A percentile compares a stretch with the other conserved stretches of the same genome.
Evolutionary conservation across 2,329 filamentous ascomycete genomes (phyloP).

Genomic region (Thelonectria olida): DNA sequence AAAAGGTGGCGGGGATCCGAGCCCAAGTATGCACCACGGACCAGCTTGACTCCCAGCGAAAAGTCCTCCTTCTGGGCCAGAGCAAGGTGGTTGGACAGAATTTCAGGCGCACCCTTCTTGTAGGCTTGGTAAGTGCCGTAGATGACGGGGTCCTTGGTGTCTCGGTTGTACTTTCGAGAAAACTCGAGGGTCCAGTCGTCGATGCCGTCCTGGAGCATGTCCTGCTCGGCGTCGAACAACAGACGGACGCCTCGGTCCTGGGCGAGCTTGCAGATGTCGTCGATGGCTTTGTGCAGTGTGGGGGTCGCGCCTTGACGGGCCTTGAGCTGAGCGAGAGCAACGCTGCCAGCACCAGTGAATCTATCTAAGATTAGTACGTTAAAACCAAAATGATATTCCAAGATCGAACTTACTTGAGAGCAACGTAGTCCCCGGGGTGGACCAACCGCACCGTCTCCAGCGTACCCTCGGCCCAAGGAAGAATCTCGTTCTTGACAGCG

Average conservation of each 20-base stretch:
- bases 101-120: constrained; percentile 68
- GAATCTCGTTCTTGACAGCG: constrained; percentile 67
- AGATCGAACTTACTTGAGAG: constrained; percentile 61
- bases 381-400: neutral
- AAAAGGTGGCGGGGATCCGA: constrained; percentile 76
- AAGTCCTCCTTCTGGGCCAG: constrained; percentile 68
- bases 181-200: constrained; percentile 83
- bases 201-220: constrained; percentile 79
- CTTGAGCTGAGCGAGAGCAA: constrained; percentile 74
- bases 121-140: constrained; percentile 86
- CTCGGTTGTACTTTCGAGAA: constrained; percentile 79
- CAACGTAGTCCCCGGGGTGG: constrained; percentile 68
- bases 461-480: constrained; percentile 77
- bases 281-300: constrained; percentile 74
- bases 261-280: constrained; percentile 78
- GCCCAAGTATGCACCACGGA: constrained; percentile 78
- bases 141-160: constrained; percentile 71
- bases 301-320: constrained; percentile 70
- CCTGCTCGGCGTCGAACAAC: constrained; percentile 88
- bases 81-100: constrained; percentile 68
- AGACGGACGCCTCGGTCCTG: constrained; percentile 74
- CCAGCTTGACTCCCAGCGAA: constrained; percentile 77
- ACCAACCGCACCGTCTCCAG: constrained; percentile 79
- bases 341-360: constrained; percentile 83
- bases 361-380: constrained; percentile 42